Base-by-base conservation (phyloP, 192 early-diverging fungal species). In the Bifiguratus adelaidae region DNA sequence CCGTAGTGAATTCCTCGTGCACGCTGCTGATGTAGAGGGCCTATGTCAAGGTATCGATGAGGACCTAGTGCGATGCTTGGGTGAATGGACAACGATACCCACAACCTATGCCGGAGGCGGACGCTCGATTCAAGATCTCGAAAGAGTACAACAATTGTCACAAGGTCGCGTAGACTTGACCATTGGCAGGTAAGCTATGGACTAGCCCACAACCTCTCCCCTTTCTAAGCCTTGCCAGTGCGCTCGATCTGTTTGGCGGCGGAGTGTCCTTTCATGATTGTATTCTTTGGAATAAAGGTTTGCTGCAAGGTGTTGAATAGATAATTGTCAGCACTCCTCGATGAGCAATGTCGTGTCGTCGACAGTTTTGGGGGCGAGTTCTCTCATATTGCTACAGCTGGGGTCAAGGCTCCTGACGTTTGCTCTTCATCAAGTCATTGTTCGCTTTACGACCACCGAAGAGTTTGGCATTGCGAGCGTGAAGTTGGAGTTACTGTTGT, bases 21-120 rank as follows among this genome's bases (percentile, higher is more conserved):
- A 99, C 61, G 95, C 95, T 1, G 92, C 95, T 2, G 93, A 99
- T 58, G 93, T 99, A 21, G 96, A 99, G 54, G 96, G 96, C 3
- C 67, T 97, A 21, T 96, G 92, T 59, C 71, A 83, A 34, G 96
- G 96, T 7, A 89, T 99, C 45, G 96, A 99, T 50, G 63, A 73
- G 49, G 77, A 81, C 6, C 80, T 99, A 20, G 95, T 99, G 0
- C 46, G 70, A 65, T 54, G 78, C 77, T 61, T 96, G 15, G 95
- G 84, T 2, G 71, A 80, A 56, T 92, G 92, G 89, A 77, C 77
- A 15, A 70, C 71, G 1, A 82, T 99, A 49, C 92, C 93, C 6
- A 84, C 83, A 13, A 95, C 93, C 0, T 99, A 99, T 65, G 95
- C 95, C 0, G 95, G 95, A 33, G 95, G 95, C 9, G 87, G 73